Conservation (phyloP, 441 rosid species). For the Gossypium schwendimanii region DNA sequence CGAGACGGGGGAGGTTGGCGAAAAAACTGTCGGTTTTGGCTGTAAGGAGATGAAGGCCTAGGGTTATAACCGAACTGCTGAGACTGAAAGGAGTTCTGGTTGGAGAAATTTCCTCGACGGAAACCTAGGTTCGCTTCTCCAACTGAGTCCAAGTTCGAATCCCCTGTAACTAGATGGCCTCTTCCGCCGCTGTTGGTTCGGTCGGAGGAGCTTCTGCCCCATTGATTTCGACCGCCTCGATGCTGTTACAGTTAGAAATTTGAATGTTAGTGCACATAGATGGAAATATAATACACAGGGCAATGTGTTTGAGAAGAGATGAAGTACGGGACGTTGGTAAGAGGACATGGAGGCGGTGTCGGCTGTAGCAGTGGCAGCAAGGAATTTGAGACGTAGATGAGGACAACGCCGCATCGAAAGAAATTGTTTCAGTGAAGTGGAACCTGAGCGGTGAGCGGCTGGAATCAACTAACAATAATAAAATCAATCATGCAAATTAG, state of each 20-base stretch:
- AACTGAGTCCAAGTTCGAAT: slow-evolving; percentile 40
- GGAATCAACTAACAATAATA: too few species aligned
- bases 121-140: slow-evolving; percentile 36
- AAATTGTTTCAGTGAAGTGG: neutral
- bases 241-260: slow-evolving; percentile 30
- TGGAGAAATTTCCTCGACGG: slow-evolving; percentile 26
- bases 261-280: neutral
- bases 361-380: slow-evolving; percentile 23
- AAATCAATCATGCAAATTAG: too few species aligned
- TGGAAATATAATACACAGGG: neutral
- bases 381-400: slow-evolving; percentile 20
- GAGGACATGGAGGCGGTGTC: slow-evolving; percentile 32
- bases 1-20: slow-evolving; percentile 29
- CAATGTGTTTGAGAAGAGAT: neutral
- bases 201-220: slow-evolving; percentile 48
- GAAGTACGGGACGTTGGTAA: slow-evolving; percentile 33
- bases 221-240: slow-evolving; percentile 43
- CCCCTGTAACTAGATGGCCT: slow-evolving; percentile 39
- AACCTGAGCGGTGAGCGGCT: neutral
- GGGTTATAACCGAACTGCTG: slow-evolving; percentile 15
- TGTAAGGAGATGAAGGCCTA: slow-evolving; percentile 8
- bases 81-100: slow-evolving; percentile 18
- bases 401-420: slow-evolving; percentile 31
- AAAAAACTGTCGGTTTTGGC: slow-evolving; percentile 24
- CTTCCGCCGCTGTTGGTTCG: slow-evolving; percentile 29